These are phyloP conservation scores for Pleochaeta shiraiana DNA, from an alignment of 2,329 filamentous ascomycete genomes.

Conservation along the genomic window DNA sequence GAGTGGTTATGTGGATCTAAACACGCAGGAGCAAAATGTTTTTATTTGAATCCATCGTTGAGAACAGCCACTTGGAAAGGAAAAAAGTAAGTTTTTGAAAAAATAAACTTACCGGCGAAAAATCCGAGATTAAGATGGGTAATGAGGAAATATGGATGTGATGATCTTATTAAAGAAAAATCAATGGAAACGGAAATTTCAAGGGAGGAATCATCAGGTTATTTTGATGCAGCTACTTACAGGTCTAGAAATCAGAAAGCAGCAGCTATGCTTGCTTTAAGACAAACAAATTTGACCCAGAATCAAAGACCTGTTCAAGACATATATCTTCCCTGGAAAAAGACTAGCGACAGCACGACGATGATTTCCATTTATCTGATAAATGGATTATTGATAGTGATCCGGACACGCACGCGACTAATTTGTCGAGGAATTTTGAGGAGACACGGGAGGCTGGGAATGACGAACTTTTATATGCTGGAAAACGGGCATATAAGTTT, in stretches of 20 bases:
- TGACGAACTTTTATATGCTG: neutral
- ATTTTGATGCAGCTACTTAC: neutral
- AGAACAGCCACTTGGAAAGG: neutral
- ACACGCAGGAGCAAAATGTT: neutral
- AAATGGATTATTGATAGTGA: constrained; percentile 3
- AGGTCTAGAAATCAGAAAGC: neutral
- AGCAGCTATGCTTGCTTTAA: neutral
- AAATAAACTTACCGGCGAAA: neutral
- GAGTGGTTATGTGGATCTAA: neutral
- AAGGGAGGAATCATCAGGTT: neutral
- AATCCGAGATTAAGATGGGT: constrained; percentile 1
- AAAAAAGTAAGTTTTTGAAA: neutral
- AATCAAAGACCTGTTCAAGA: neutral
- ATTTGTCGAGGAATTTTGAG: neutral
- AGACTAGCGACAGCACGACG: neutral
- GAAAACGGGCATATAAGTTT: neutral
- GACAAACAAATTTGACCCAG: neutral
- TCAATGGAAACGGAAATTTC: neutral
- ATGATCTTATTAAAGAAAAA: neutral
- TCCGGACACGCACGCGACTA: neutral
- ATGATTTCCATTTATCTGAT: neutral
- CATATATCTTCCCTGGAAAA: neutral
- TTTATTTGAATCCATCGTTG: neutral
- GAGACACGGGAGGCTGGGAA: neutral
- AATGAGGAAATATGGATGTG: neutral